A percentile compares a stretch with the other conserved stretches of the same genome.
These are phyloP conservation scores for Glycine soja DNA, from an alignment of 306 rosid species.

Conservation along the genomic window DNA sequence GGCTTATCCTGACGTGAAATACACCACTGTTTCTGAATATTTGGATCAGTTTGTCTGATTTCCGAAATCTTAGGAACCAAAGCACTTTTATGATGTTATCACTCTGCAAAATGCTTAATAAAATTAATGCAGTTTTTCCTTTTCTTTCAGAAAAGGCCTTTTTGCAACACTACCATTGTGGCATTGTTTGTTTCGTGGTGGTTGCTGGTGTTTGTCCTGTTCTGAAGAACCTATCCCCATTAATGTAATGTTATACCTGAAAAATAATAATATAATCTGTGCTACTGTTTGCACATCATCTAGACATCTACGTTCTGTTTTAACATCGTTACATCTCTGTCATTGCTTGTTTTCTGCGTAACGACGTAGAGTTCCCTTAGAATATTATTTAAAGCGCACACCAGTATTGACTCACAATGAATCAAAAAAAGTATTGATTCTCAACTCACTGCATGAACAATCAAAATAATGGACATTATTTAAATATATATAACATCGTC, in stretches of 20 bases:
- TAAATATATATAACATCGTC: too few relatives aligned
- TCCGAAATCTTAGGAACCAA: not conserved
- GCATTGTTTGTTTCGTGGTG: not conserved
- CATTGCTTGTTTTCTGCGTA: not conserved
- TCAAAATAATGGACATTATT: too few relatives aligned
- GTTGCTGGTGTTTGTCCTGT: not conserved
- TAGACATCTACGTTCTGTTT: too few relatives aligned
- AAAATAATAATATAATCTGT: too few relatives aligned
- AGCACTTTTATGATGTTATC: not conserved
- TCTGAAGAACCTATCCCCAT: not conserved
- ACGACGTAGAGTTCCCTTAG: too few relatives aligned
- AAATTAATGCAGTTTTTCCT: not conserved
- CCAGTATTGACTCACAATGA: not conserved
- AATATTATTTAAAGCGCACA: too few relatives aligned
- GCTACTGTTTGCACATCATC: not conserved
- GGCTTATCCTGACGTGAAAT: conserved; percentile 54
- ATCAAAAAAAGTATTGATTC: too few relatives aligned
- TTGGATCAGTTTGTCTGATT: conserved; percentile 51
- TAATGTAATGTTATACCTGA: not conserved
- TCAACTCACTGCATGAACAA: too few relatives aligned
- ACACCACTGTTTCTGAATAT: conserved; percentile 49
- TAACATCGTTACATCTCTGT: too few relatives aligned
- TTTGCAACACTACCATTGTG: too few relatives aligned
- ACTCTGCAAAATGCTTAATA: not conserved
- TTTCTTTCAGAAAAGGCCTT: too few relatives aligned